Evolutionary conservation across 257 asterid genomes (phyloP), one percentile per base, ranked within the genome.

Genomic region (Coffea eugenioides): DNA sequence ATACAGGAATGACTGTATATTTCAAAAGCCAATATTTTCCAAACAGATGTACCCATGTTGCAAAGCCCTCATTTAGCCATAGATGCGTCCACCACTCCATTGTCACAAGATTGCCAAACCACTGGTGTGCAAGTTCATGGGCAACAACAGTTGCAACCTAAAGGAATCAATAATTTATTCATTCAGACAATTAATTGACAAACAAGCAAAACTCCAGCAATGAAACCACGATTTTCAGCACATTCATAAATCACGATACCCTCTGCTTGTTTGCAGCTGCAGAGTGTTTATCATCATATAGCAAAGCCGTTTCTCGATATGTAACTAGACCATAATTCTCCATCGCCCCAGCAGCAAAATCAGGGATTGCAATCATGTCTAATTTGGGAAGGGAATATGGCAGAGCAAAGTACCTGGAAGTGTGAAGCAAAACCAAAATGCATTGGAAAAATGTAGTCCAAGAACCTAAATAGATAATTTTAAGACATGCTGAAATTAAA

Each of bases 21-120:
- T 82, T 59, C 48, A 27, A 20, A 79, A 74, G 78, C 64, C 41
- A 51, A 79, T 71, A 83, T 75, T 12, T 3, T 36, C 74, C 39
- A 31, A 61, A 69, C 74, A 10, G 83, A 84, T 71, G 36, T 91
- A 94, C 98, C 98, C 98, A 94, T 79, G 98, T 92, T 64, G 98
- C 98, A 69, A 94, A 94, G 83, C 98, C 98, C 87, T 93, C 98
- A 73, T 94, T 94, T 82, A 94, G 86, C 98, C 98, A 93, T 75
- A 95, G 86, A 88, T 95, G 98, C 2, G 98, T 95, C 98, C 98
- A 95, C 98, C 98, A 95, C 85, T 95, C 98, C 98, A 95, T 95
- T 31, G 98, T 95, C 77, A 95, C 97, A 72, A 95, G 98, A 91
- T 95, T 95, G 77, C 98, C 98, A 86, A 95, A 93, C 98, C 98